Percentiles rank a stretch among this genome's conserved stretches.
phyloP scores from a whole-genome alignment of 2,329 filamentous ascomycete genomes.

The Sporothrix schenckii region DNA sequence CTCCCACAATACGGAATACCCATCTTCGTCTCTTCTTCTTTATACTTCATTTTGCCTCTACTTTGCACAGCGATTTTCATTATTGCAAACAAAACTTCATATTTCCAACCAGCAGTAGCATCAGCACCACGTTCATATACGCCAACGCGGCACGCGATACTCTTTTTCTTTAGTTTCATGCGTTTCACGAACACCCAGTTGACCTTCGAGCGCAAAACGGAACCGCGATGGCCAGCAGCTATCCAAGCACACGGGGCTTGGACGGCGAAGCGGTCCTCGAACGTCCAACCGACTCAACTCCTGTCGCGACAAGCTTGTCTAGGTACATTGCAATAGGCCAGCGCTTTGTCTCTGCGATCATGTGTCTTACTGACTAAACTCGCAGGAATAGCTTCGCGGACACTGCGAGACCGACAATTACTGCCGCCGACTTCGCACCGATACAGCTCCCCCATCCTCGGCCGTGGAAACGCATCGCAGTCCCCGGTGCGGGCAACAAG shows the following conservation, averaged over 20 bases:
- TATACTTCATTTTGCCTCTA: neutral
- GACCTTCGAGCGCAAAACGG: neutral
- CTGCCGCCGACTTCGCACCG: conserved; percentile 37
- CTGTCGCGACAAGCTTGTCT: neutral
- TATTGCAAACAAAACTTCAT: neutral
- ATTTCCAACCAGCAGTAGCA: neutral
- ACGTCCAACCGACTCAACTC: neutral
- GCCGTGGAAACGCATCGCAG: conserved; percentile 43
- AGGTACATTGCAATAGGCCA: neutral
- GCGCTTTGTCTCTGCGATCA: neutral
- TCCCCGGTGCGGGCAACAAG: conserved; percentile 34
- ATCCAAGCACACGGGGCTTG: conserved; percentile 11
- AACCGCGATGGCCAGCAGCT: conserved; percentile 16
- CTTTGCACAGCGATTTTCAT: conserved; percentile 1
- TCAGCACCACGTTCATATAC: neutral
- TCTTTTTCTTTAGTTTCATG: neutral
- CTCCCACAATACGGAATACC: neutral
- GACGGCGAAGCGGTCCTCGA: conserved; percentile 12
- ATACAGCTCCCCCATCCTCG: conserved; percentile 33
- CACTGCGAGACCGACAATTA: conserved; percentile 31
- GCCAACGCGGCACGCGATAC: conserved; percentile 14
- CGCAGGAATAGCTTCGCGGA: neutral
- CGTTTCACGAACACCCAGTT: neutral
- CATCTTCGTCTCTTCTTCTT: neutral
- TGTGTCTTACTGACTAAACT: neutral